A percentile compares a stretch with the other conserved stretches of the same genome.
phyloP scores from a whole-genome alignment of 176 grass and related monocot species.

The Aegilops tauschii region DNA sequence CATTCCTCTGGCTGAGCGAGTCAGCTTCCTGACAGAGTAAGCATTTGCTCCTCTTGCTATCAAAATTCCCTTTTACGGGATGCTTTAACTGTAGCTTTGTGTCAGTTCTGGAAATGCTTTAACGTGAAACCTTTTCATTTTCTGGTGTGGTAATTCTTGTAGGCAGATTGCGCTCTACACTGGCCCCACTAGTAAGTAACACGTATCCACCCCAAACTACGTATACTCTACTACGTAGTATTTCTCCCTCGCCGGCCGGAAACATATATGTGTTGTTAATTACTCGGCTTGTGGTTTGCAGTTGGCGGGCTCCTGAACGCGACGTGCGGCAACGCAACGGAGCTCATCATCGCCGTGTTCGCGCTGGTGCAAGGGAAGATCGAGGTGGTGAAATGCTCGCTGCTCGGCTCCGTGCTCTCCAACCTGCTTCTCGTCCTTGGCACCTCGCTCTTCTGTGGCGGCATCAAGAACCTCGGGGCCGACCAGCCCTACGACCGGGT shows the following conservation, averaged over 20 bases:
- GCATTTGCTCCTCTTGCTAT: slow-evolving; percentile 1
- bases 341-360: slow-evolving; percentile 91
- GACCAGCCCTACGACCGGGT: slow-evolving; percentile 69
- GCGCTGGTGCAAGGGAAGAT: slow-evolving; percentile 70
- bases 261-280: background rate
- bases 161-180: slow-evolving; percentile 85
- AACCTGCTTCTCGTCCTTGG: slow-evolving; percentile 95
- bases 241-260: background rate
- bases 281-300: slow-evolving; percentile 1
- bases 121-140: background rate
- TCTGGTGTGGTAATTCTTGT: background rate
- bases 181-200: slow-evolving; percentile 71
- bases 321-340: slow-evolving; percentile 93
- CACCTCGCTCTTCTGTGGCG: slow-evolving; percentile 76
- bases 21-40: slow-evolving; percentile 99
- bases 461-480: slow-evolving; percentile 56
- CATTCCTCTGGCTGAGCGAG: slow-evolving; percentile 81
- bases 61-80: background rate
- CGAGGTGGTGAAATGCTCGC: slow-evolving; percentile 85
- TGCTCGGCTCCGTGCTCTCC: slow-evolving; percentile 91
- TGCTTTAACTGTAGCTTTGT: background rate
- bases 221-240: background rate
- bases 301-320: slow-evolving; percentile 94
- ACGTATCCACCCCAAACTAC: background rate
- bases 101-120: background rate